phyloP scores from a whole-genome alignment of 2,329 filamentous ascomycete species.

The Pestalotiopsis sp. region DNA sequence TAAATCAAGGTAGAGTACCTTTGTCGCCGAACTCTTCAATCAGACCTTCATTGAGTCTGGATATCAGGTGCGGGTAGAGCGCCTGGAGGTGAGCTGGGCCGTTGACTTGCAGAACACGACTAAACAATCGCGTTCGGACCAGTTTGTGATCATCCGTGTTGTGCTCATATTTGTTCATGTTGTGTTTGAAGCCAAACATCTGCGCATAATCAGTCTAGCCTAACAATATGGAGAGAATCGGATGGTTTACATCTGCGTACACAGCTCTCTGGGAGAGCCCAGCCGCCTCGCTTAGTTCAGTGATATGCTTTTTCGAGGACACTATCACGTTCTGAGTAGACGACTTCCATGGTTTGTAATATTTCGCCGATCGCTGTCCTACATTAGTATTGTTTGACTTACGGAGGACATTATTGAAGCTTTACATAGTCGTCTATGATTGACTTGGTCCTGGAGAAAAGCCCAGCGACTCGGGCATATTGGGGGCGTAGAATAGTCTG shows the following conservation, averaged over 20 bases:
- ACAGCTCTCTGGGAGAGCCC: background rate
- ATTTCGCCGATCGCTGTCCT: background rate
- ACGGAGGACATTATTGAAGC: background rate
- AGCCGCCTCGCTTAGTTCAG: background rate
- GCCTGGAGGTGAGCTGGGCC: background rate
- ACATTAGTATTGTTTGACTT: background rate
- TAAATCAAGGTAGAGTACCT: background rate
- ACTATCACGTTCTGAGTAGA: background rate
- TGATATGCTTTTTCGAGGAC: background rate
- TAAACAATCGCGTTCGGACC: background rate
- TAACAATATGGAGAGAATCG: rapidly evolving
- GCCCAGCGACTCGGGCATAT: background rate
- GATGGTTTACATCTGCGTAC: background rate
- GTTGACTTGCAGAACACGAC: background rate
- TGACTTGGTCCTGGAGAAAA: background rate
- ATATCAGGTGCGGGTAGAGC: background rate
- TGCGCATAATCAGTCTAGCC: background rate
- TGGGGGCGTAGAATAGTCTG: background rate
- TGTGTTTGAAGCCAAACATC: background rate
- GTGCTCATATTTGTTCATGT: background rate
- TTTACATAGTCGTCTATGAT: background rate
- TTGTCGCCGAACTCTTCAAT: background rate
- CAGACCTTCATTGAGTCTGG: background rate
- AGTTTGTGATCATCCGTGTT: background rate
- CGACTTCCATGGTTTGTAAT: background rate